Conservation (phyloP, 441 rosid species). For the Populus trichocarpa region DNA sequence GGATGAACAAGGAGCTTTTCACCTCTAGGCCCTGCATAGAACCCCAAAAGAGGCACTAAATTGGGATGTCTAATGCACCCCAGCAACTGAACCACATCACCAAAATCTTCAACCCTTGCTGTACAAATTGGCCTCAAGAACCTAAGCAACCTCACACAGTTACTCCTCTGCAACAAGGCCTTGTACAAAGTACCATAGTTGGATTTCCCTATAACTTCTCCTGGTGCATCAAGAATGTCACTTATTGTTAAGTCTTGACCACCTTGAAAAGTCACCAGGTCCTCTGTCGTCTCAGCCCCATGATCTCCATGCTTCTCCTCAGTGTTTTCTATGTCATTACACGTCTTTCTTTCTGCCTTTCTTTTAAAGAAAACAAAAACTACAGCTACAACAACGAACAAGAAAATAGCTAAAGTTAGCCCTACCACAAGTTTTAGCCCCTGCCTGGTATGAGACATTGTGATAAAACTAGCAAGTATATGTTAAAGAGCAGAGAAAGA, state of each 20-base stretch:
- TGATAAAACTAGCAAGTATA: not conserved
- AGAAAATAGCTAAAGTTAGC: slow-evolving; percentile 32
- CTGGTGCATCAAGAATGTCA: slow-evolving; percentile 93
- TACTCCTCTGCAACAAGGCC: slow-evolving; percentile 64
- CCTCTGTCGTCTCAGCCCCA: slow-evolving; percentile 38
- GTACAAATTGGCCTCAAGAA: slow-evolving; percentile 78
- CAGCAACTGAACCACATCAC: slow-evolving; percentile 44
- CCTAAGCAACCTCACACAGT: slow-evolving; percentile 57
- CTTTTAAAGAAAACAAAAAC: slow-evolving; percentile 34
- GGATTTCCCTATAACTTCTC: slow-evolving; percentile 92
- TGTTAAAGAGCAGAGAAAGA: not conserved
- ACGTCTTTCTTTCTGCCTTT: slow-evolving; percentile 2
- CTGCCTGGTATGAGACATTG: slow-evolving; percentile 27
- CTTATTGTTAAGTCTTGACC: slow-evolving; percentile 63
- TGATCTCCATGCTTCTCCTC: slow-evolving; percentile 23
- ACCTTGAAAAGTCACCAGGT: slow-evolving; percentile 54
- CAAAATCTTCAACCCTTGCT: slow-evolving; percentile 46
- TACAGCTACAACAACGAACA: slow-evolving; percentile 32
- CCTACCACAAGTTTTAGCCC: slow-evolving; percentile 47
- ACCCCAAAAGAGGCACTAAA: slow-evolving; percentile 85
- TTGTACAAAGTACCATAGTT: slow-evolving; percentile 80
- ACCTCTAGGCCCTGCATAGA: slow-evolving; percentile 75
- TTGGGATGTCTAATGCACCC: slow-evolving; percentile 68
- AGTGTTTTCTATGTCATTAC: slow-evolving; percentile 36
- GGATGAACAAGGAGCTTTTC: slow-evolving; percentile 93